These are phyloP conservation scores for Conticribra guillardii DNA, from an alignment of 108 stramenopile genomes.

Conservation along the genomic window DNA sequence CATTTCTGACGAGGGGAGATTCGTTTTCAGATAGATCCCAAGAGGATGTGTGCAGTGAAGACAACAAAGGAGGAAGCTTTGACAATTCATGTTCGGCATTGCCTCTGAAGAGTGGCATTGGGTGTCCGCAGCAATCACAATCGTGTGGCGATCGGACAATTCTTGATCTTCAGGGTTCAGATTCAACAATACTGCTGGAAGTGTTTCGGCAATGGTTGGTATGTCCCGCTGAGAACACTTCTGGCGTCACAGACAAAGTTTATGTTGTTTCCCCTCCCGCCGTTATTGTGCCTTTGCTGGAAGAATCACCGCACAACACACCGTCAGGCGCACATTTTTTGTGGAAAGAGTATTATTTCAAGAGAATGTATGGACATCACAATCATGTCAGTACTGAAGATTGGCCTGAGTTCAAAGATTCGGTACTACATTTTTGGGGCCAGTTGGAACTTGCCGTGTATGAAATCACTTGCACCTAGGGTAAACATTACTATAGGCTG, in stretches of 20 bases:
- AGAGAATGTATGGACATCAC: slow-evolving; percentile 18
- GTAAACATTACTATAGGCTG: too few species aligned
- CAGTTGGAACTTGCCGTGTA: slow-evolving; percentile 51
- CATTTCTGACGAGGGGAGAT: slow-evolving; percentile 52
- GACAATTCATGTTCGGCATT: background rate
- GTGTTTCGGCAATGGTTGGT: slow-evolving; percentile 18
- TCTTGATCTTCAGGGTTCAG: slow-evolving; percentile 51
- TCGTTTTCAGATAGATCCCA: background rate
- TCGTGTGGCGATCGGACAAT: slow-evolving; percentile 2
- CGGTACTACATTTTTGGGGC: slow-evolving; percentile 24
- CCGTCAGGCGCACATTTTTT: background rate
- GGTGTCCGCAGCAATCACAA: background rate
- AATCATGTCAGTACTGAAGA: slow-evolving; percentile 73
- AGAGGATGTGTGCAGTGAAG: slow-evolving; percentile 1
- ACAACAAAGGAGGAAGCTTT: background rate
- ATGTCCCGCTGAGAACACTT: background rate
- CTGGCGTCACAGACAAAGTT: background rate
- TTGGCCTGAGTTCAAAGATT: slow-evolving; percentile 52
- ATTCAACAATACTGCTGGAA: slow-evolving; percentile 22
- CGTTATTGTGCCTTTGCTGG: slow-evolving; percentile 14
- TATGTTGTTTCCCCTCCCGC: slow-evolving; percentile 23
- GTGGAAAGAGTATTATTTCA: slow-evolving; percentile 34
- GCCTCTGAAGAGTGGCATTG: background rate
- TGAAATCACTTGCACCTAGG: slow-evolving; percentile 48
- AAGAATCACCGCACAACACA: background rate